phyloP scores from a whole-genome alignment of 2,329 filamentous ascomycete genomes.

The Colletotrichum simmondsii region DNA sequence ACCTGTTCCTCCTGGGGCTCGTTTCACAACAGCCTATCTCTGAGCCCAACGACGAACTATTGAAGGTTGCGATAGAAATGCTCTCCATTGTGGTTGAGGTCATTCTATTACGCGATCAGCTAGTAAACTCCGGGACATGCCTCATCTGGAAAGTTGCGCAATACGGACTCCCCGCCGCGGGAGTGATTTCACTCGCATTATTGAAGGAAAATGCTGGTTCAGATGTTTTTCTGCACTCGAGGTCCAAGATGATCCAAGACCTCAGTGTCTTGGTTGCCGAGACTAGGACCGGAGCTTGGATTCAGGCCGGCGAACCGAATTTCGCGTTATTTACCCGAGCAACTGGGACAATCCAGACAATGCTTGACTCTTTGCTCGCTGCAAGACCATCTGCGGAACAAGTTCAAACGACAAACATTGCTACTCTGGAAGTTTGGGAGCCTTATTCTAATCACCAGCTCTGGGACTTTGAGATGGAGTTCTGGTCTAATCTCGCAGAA shows the following conservation, averaged over 20 bases:
- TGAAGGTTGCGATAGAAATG: background rate
- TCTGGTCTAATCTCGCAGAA: slow-evolving; percentile 36
- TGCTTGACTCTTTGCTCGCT: slow-evolving; percentile 25
- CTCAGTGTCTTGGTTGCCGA: slow-evolving; percentile 34
- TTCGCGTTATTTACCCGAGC: slow-evolving; percentile 35
- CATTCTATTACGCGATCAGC: background rate
- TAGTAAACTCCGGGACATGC: background rate
- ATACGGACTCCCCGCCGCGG: background rate
- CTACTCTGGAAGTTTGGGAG: slow-evolving; percentile 19
- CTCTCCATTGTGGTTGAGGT: background rate
- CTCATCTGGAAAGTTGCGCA: background rate
- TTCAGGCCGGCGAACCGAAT: slow-evolving; percentile 35
- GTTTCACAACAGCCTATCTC: background rate
- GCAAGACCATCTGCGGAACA: background rate
- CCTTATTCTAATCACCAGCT: slow-evolving; percentile 25
- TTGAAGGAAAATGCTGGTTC: background rate
- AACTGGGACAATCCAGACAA: slow-evolving; percentile 34
- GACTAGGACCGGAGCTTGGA: slow-evolving; percentile 25
- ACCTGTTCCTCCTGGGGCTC: background rate
- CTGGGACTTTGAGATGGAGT: slow-evolving; percentile 37
- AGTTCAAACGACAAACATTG: background rate
- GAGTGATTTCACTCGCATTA: background rate
- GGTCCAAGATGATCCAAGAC: slow-evolving; percentile 22
- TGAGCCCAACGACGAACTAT: background rate
- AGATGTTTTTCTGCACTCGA: background rate